Percentiles rank a stretch among this genome's conserved stretches.
Evolutionary conservation across 2,329 filamentous ascomycete genomes (phyloP).

Genomic region (Shiraia bambusicola): DNA sequence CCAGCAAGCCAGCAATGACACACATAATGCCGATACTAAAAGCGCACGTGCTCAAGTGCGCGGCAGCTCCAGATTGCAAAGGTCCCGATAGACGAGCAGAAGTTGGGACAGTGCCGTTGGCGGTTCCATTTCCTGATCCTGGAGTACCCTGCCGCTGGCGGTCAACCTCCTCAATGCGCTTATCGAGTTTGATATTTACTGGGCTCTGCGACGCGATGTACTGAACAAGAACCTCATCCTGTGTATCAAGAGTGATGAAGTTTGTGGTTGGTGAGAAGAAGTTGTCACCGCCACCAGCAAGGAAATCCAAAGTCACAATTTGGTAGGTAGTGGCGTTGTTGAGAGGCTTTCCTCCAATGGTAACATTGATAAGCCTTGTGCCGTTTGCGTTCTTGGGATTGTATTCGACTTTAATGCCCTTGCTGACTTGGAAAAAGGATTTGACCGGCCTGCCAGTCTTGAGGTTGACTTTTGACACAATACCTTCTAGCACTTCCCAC

Average conservation of each 20-base stretch:
- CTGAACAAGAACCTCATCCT: slow-evolving; percentile 56
- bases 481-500: slow-evolving; percentile 61
- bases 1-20: slow-evolving; percentile 12
- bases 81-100: slow-evolving; percentile 7
- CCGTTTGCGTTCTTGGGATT: slow-evolving; percentile 55
- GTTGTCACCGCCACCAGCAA: slow-evolving; percentile 63
- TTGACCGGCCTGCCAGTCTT: slow-evolving; percentile 56
- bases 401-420: slow-evolving; percentile 59
- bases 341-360: slow-evolving; percentile 53
- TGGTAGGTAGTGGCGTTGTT: slow-evolving; percentile 54
- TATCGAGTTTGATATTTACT: slow-evolving; percentile 54
- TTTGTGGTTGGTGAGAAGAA: slow-evolving; percentile 50
- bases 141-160: slow-evolving; percentile 14
- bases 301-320: slow-evolving; percentile 64
- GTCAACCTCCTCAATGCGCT: slow-evolving; percentile 46
- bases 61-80: slow-evolving; percentile 13
- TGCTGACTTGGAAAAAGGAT: slow-evolving; percentile 63
- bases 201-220: slow-evolving; percentile 56
- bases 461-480: slow-evolving; percentile 57
- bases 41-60: slow-evolving; percentile 6
- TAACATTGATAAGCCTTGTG: slow-evolving; percentile 56
- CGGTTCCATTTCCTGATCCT: slow-evolving; percentile 17
- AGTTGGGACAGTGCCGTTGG: slow-evolving; percentile 20
- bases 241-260: slow-evolving; percentile 54
- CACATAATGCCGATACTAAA: slow-evolving; percentile 12